Percentiles rank a stretch among this genome's conserved stretches.
These are phyloP conservation scores for Hydnomerulius pinastri DNA, from an alignment of 768 basidiomycete species.

Conservation along the genomic window DNA sequence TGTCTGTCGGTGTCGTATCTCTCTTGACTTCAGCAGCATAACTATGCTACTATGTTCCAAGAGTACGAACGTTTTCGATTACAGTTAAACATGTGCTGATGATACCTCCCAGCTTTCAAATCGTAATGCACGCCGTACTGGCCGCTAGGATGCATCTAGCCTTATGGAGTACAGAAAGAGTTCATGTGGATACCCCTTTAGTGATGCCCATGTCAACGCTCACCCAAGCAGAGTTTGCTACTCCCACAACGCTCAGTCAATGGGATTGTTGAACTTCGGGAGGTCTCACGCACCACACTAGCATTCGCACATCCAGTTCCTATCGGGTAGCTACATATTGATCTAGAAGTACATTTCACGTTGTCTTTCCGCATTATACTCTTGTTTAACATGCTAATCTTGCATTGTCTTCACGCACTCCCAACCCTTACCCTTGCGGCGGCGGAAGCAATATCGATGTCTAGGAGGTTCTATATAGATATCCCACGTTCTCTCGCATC, in stretches of 20 bases:
- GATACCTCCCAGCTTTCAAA: neutral
- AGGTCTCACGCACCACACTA: too few species aligned
- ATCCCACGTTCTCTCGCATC: neutral
- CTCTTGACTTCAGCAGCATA: neutral
- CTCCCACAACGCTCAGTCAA: neutral
- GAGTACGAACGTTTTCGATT: conserved; percentile 1
- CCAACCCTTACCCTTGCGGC: conserved; percentile 1
- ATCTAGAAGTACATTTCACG: neutral
- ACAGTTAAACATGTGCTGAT: neutral
- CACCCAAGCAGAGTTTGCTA: neutral
- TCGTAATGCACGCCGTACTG: conserved; percentile 3
- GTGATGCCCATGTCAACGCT: neutral
- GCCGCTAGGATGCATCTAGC: conserved; percentile 6
- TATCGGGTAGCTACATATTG: neutral
- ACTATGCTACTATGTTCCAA: conserved; percentile 7
- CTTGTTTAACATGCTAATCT: neutral
- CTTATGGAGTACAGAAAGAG: neutral
- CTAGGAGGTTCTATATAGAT: conserved; percentile 26
- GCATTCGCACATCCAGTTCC: too few species aligned
- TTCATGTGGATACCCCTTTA: neutral
- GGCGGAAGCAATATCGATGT: conserved; percentile 29
- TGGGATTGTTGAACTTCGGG: too few species aligned
- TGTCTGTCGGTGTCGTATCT: neutral
- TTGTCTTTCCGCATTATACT: neutral
- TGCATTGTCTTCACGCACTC: neutral